Percentiles rank a stretch among this genome's conserved stretches.
Evolutionary conservation across 2,329 filamentous ascomycete genomes (phyloP).

Genomic region (Tetracladium maxilliforme): DNA sequence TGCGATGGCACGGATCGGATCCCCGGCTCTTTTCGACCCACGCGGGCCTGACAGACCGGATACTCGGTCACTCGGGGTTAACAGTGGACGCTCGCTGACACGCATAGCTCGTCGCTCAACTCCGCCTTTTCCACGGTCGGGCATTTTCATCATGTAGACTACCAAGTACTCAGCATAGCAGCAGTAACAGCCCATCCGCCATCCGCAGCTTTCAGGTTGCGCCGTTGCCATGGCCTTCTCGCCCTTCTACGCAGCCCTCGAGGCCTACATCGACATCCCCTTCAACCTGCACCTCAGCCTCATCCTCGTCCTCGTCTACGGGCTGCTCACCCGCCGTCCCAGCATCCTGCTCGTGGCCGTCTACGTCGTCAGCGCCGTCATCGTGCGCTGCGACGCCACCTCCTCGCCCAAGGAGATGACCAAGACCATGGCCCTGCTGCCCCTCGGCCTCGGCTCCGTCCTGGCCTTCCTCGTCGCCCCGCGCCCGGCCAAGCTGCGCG

Average conservation of each 20-base stretch:
- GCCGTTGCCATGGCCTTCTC: slow-evolving; percentile 5
- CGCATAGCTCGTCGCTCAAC: too few relatives aligned
- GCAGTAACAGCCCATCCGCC: too few relatives aligned
- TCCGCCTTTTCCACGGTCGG: too few relatives aligned
- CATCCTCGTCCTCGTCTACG: slow-evolving; percentile 9
- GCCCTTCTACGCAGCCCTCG: slow-evolving; percentile 4
- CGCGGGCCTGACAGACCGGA: too few relatives aligned
- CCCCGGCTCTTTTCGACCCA: too few relatives aligned
- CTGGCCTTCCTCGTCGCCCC: slow-evolving; percentile 6
- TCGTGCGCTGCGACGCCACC: slow-evolving; percentile 6
- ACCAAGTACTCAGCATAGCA: too few relatives aligned
- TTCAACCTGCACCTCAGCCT: slow-evolving; percentile 9
- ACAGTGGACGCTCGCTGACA: too few relatives aligned
- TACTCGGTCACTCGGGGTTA: too few relatives aligned
- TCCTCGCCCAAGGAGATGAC: slow-evolving; percentile 6
- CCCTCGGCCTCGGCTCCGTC: slow-evolving; percentile 7
- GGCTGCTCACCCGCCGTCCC: slow-evolving; percentile 7
- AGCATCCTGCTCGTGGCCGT: slow-evolving; percentile 6
- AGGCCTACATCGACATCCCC: slow-evolving; percentile 8
- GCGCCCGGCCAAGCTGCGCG: slow-evolving; percentile 8
- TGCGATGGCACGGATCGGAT: too few relatives aligned
- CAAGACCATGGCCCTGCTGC: slow-evolving; percentile 6
- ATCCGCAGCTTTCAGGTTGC: too few relatives aligned
- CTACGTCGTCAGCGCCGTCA: slow-evolving; percentile 4
- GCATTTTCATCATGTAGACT: too few relatives aligned